These are phyloP conservation scores for Arabidopsis lyrata DNA, from an alignment of 441 rosid genomes.

Conservation along the genomic window DNA sequence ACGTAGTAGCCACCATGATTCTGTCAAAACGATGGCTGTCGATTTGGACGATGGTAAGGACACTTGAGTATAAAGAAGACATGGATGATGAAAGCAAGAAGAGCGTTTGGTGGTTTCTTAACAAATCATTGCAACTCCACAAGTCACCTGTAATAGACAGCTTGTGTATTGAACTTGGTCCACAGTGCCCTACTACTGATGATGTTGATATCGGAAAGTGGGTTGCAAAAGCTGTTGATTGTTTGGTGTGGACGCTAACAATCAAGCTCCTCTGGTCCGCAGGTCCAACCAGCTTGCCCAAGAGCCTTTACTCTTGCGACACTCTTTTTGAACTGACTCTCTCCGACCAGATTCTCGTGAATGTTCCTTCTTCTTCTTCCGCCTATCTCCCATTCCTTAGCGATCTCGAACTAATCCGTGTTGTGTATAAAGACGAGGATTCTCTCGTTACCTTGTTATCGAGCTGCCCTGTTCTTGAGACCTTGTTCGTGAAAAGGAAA, in stretches of 20 bases:
- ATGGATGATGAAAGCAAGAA: neutral
- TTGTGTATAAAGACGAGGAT: constrained; percentile 8
- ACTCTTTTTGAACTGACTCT: neutral
- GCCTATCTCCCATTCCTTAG: neutral
- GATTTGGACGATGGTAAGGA: too few relatives aligned
- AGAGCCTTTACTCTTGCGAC: neutral
- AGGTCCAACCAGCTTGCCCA: neutral
- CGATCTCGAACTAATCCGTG: neutral
- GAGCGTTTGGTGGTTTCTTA: neutral
- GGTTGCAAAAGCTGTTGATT: constrained; percentile 10
- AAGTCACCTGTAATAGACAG: neutral
- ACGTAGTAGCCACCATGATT: too few relatives aligned
- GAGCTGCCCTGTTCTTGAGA: neutral
- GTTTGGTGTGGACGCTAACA: neutral
- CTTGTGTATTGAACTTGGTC: neutral
- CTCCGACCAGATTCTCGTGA: constrained; percentile 4
- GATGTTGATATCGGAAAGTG: constrained; percentile 18
- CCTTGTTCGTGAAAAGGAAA: neutral
- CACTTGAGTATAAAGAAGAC: neutral
- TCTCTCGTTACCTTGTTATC: neutral
- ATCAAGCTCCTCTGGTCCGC: constrained; percentile 8
- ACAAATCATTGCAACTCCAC: neutral
- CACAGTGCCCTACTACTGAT: neutral
- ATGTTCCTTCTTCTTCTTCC: constrained; percentile 7
- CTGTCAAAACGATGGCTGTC: too few relatives aligned